Conservation (phyloP, 257 asterid genomes). For the Fraxinus excelsior region DNA sequence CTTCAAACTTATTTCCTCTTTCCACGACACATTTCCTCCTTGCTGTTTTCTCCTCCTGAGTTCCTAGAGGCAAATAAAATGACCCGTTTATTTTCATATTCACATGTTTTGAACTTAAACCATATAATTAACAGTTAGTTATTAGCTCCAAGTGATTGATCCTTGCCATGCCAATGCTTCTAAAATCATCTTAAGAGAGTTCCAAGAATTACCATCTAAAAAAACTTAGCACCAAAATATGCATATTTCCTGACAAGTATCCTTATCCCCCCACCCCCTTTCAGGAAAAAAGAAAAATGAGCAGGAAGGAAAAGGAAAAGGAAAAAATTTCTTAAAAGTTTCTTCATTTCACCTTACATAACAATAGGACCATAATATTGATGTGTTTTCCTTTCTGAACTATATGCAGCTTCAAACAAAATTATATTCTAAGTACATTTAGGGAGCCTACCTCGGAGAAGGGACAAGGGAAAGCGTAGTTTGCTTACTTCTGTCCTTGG, state of each 20-base stretch:
- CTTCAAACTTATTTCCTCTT: conserved; percentile 45
- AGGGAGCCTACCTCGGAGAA: neutral
- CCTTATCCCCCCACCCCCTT: neutral
- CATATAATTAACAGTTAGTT: neutral
- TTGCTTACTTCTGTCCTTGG: neutral
- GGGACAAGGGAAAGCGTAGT: neutral
- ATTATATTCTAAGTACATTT: neutral
- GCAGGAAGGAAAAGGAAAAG: neutral
- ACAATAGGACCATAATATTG: neutral
- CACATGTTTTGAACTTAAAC: neutral
- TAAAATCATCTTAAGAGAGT: neutral
- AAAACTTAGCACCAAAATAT: neutral
- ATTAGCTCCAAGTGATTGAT: neutral
- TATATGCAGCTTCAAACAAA: neutral
- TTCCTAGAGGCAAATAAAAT: conserved; percentile 50
- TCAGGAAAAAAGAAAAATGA: neutral
- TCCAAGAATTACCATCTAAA: neutral
- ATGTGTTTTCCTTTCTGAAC: neutral
- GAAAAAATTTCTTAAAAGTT: neutral
- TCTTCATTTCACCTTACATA: neutral
- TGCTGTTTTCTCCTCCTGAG: conserved; percentile 81
- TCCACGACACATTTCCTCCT: conserved; percentile 47
- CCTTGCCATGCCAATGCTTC: neutral
- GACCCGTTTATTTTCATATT: neutral
- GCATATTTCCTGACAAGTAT: neutral